Evolutionary conservation across 139 green algal species (phyloP).

Genomic region (Tetratostichococcus sp.): DNA sequence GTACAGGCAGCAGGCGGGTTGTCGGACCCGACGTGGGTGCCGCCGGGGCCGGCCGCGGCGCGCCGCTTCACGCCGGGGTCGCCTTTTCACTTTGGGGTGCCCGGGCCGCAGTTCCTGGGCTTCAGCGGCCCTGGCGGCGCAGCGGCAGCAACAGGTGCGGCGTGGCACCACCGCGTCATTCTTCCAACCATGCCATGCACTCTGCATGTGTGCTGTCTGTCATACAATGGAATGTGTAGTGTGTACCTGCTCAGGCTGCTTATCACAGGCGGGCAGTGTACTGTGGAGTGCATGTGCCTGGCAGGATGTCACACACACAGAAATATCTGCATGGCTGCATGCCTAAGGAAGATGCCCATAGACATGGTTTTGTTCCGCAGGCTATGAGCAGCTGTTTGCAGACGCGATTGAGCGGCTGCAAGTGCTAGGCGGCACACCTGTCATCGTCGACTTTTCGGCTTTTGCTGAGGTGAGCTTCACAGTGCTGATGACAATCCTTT

Average conservation of each 20-base stretch:
- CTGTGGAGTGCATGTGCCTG: too few relatives aligned
- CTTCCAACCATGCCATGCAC: too few relatives aligned
- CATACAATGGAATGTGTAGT: too few relatives aligned
- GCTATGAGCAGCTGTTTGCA: conserved; percentile 29
- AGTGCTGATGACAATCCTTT: too few relatives aligned
- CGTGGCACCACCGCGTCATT: too few relatives aligned
- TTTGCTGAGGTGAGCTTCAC: conserved; percentile 32
- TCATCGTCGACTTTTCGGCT: conserved; percentile 62
- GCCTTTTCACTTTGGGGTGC: conserved; percentile 64
- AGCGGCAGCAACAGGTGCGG: not conserved
- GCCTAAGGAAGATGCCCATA: too few relatives aligned
- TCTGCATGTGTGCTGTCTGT: too few relatives aligned
- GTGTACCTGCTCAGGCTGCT: too few relatives aligned
- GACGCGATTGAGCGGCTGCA: conserved; percentile 41
- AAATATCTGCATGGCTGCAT: too few relatives aligned
- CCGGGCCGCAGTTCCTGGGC: conserved; percentile 37
- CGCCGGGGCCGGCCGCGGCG: not conserved
- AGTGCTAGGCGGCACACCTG: conserved; percentile 37
- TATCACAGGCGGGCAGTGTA: too few relatives aligned
- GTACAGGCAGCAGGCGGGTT: conserved; percentile 6
- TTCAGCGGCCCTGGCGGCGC: conserved; percentile 55
- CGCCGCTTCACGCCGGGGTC: not conserved
- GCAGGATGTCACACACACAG: too few relatives aligned
- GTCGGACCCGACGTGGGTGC: conserved; percentile 37
- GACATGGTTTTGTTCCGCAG: too few relatives aligned